These are phyloP conservation scores for Jamesozyma lodderae DNA, from an alignment of 805 yeast genomes.

Conservation along the genomic window DNA sequence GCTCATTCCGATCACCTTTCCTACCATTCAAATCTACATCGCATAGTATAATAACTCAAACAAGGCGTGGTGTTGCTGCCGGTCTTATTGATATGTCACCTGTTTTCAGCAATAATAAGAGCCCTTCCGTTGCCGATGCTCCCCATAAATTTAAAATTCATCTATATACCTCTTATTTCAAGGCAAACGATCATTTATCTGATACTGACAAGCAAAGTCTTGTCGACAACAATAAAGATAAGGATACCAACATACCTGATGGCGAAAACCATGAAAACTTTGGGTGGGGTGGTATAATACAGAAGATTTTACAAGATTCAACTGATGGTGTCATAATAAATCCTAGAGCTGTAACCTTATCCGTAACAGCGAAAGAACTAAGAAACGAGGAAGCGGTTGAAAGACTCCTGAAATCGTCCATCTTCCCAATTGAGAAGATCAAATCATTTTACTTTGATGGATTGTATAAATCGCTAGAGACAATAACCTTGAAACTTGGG, in stretches of 20 bases:
- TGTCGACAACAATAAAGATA: background rate
- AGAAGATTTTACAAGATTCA: slow-evolving; percentile 68
- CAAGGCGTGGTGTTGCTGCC: slow-evolving; percentile 76
- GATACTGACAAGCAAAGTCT: background rate
- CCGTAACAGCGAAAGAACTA: slow-evolving; percentile 66
- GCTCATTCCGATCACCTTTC: slow-evolving; percentile 22
- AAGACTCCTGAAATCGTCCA: background rate
- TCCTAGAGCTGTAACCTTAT: slow-evolving; percentile 66
- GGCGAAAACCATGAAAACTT: slow-evolving; percentile 29
- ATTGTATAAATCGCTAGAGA: slow-evolving; percentile 47
- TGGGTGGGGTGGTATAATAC: slow-evolving; percentile 87
- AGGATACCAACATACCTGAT: background rate
- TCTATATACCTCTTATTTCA: slow-evolving; percentile 51
- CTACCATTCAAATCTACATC: slow-evolving; percentile 13
- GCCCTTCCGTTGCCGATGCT: slow-evolving; percentile 50
- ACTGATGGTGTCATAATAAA: slow-evolving; percentile 70
- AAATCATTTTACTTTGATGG: slow-evolving; percentile 45
- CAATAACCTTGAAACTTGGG: slow-evolving; percentile 52
- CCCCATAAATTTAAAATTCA: slow-evolving; percentile 64
- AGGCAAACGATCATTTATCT: slow-evolving; percentile 10
- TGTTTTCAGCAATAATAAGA: slow-evolving; percentile 57
- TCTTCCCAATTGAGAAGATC: slow-evolving; percentile 42
- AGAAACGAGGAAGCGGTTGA: slow-evolving; percentile 33
- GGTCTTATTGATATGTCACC: slow-evolving; percentile 83
- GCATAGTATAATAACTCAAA: slow-evolving; percentile 13